Base-by-base conservation (phyloP, 2,329 filamentous ascomycete species). In the Fusarium protoensiforme region DNA sequence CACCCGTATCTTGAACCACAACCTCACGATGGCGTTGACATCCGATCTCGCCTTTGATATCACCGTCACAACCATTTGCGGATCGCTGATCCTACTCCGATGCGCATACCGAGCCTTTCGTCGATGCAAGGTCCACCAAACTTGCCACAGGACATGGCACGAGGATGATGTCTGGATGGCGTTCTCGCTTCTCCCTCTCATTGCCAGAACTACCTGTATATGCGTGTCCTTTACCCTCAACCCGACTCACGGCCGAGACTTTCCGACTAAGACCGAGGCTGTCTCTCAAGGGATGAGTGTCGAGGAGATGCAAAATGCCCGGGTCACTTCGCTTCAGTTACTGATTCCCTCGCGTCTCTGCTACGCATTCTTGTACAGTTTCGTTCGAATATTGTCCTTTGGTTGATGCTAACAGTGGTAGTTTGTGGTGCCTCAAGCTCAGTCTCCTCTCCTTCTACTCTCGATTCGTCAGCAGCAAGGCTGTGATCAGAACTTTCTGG, bases 141-240 rank as follows among this genome's bases (percentile, higher is more conserved):
- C 72, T 4, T 79, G 74, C 57, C 78, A 79, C 60, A 71, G 78
- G n/a, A 67, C 61, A 9, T 79, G 78, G 78, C 78, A 76, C 57
- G 62, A 66, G 43, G 78, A 79, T 33, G 78, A 79, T 38, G 67
- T 75, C 22, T 79, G 74, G 68, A 79, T 79, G 74, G 77, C 75
- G 7, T 61, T 79, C 9, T 74, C 78, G 10, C 71, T 79, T 4
- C 16, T 79, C 6, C 78, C 78, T 20, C 76, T 79, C 54, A 39
- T 74, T 16, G 72, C 64, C 8, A 74, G 78, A 36, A 77, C 77
- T 1, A 48, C 65, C 7, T 75, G 74, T 59, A 74, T 79, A 64
- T 31, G 64, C 22, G 0, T 71, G 3, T 75, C 68, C 24, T 79
- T 79, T 56, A n/a, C 53, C 6, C 70, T 78, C 13, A 77, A 79